Percentiles rank a stretch among this genome's conserved stretches.
These are phyloP conservation scores for Lepiota venenata DNA, from an alignment of 768 basidiomycete species.

Conservation along the genomic window DNA sequence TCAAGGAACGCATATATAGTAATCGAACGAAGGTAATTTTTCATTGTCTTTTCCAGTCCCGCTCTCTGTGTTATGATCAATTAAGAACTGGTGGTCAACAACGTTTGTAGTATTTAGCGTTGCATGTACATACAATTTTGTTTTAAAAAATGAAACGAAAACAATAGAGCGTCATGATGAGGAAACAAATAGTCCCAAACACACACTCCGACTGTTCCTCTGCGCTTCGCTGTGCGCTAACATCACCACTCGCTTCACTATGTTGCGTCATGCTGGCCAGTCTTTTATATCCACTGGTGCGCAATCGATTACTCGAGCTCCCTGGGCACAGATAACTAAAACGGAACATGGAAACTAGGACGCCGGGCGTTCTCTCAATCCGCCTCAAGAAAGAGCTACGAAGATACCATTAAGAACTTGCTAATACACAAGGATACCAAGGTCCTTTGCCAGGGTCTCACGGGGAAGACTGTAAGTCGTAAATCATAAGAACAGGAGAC, in stretches of 20 bases:
- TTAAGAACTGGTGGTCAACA: background rate
- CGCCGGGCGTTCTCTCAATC: slow-evolving; percentile 83
- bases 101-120: background rate
- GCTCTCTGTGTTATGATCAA: background rate
- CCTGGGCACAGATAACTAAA: background rate
- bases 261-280: slow-evolving; percentile 63
- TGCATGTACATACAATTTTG: background rate
- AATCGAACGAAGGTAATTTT: slow-evolving; percentile 10
- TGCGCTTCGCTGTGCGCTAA: slow-evolving; percentile 3
- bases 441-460: slow-evolving; percentile 89
- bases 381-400: slow-evolving; percentile 72
- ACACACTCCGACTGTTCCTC: background rate
- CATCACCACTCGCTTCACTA: slow-evolving; percentile 22
- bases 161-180: too few relatives aligned
- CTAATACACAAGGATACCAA: slow-evolving; percentile 93
- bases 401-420: slow-evolving; percentile 87
- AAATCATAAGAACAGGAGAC: background rate
- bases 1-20: slow-evolving; percentile 6
- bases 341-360: slow-evolving; percentile 28
- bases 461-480: slow-evolving; percentile 84
- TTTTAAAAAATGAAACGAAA: background rate
- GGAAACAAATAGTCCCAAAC: slow-evolving; percentile 7
- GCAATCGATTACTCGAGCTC: slow-evolving; percentile 13
- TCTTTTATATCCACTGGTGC: slow-evolving; percentile 51
- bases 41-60: background rate